Conservation (phyloP, 768 basidiomycete genomes). For the Xerocomus brunneocitrinus region DNA sequence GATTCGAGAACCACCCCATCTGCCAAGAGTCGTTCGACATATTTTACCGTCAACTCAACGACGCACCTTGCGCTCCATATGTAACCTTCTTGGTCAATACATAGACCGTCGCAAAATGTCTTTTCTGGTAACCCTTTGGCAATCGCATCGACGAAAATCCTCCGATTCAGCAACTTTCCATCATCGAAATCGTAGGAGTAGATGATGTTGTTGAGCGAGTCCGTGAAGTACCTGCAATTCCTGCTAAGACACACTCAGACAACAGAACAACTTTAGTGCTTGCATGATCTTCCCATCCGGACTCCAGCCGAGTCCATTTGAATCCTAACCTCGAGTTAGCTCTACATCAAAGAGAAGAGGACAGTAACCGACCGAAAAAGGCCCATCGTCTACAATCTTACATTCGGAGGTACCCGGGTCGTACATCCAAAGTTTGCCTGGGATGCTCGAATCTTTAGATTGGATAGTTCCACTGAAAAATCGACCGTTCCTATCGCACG, state of each 20-base stretch:
- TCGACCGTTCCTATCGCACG: conserved; percentile 58
- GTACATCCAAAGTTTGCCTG: conserved; percentile 56
- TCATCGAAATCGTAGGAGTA: conserved; percentile 52
- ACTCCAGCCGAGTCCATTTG: conserved; percentile 22
- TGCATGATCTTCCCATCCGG: conserved; percentile 18
- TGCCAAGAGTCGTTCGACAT: conserved; percentile 18
- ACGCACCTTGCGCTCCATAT: conserved; percentile 58
- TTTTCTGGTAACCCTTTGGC: conserved; percentile 46
- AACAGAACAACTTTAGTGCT: conserved; percentile 5
- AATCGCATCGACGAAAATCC: conserved; percentile 54
- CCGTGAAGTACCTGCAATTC: conserved; percentile 60
- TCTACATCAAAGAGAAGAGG: conserved; percentile 5
- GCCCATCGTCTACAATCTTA: conserved; percentile 53
- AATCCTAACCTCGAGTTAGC: conserved; percentile 8
- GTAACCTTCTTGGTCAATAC: conserved; percentile 57
- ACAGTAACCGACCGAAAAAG: conserved; percentile 52
- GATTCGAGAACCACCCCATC: conserved; percentile 62
- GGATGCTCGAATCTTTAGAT: conserved; percentile 44
- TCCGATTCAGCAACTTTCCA: conserved; percentile 52
- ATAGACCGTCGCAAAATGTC: conserved; percentile 62
- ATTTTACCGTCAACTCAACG: conserved; percentile 18
- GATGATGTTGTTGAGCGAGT: conserved; percentile 61
- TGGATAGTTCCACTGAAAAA: conserved; percentile 64
- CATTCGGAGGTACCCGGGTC: conserved; percentile 48
- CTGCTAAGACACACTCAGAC: conserved; percentile 8